Conservation (phyloP, 2,329 filamentous ascomycete genomes). For the Botrytis aclada region DNA sequence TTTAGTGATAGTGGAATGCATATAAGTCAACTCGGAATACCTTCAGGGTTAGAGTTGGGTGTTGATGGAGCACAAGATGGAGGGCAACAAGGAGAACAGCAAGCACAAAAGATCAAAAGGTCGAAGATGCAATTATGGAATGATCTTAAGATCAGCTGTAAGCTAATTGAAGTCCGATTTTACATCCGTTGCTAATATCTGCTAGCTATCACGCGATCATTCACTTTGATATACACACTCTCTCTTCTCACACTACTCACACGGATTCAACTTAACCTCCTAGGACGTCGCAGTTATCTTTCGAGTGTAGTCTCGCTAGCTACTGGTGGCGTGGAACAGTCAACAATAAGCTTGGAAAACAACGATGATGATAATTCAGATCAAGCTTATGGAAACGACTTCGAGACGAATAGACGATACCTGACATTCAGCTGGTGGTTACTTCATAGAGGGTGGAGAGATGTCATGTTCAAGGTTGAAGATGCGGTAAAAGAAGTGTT, state of each 20-base stretch:
- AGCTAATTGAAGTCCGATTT: conserved; percentile 40
- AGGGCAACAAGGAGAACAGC: conserved; percentile 43
- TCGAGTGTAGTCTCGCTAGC: conserved; percentile 92
- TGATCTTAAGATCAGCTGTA: conserved; percentile 93
- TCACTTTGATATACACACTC: conserved; percentile 89
- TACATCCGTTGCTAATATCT: conserved; percentile 19
- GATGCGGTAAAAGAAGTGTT: conserved; percentile 87
- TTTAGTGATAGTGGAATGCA: conserved; percentile 81
- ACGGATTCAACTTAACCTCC: conserved; percentile 91
- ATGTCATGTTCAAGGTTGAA: conserved; percentile 77
- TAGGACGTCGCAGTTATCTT: conserved; percentile 91
- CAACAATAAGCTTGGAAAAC: conserved; percentile 86
- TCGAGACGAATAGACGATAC: conserved; percentile 92
- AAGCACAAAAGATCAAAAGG: conserved; percentile 57
- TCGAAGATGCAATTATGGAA: conserved; percentile 96
- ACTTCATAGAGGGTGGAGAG: conserved; percentile 82
- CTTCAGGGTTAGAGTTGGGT: conserved; percentile 46
- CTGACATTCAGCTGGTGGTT: conserved; percentile 98
- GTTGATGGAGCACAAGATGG: conserved; percentile 43
- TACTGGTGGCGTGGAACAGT: conserved; percentile 64
- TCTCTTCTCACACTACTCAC: conserved; percentile 88
- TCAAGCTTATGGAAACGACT: conserved; percentile 84
- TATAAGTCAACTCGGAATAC: conserved; percentile 69
- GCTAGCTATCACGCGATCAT: conserved; percentile 81
- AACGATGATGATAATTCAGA: conserved; percentile 85